These are phyloP conservation scores for Hebeloma cylindrosporum DNA, from an alignment of 768 basidiomycete genomes.

Conservation along the genomic window DNA sequence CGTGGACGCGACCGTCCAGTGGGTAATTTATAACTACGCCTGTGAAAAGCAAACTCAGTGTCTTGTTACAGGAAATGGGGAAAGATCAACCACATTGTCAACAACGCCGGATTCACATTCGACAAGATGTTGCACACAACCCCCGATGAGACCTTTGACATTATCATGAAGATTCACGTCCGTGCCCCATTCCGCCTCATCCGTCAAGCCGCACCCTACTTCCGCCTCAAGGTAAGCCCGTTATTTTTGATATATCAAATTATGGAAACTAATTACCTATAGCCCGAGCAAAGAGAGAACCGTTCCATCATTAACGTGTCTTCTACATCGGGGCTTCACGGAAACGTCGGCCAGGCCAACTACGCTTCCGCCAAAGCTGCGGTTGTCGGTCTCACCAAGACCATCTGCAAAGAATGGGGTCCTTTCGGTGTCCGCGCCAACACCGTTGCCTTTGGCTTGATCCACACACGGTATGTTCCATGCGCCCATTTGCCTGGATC, in stretches of 20 bases:
- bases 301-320: slow-evolving; percentile 82
- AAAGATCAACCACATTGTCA: slow-evolving; percentile 84
- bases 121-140: slow-evolving; percentile 90
- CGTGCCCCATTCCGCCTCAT: slow-evolving; percentile 85
- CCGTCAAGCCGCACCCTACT: slow-evolving; percentile 80
- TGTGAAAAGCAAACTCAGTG: not conserved
- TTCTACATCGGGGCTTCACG: slow-evolving; percentile 80
- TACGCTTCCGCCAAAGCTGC: slow-evolving; percentile 81
- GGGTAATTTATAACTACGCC: slow-evolving; percentile 26
- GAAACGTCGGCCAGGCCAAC: slow-evolving; percentile 84
- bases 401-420: slow-evolving; percentile 88
- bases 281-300: slow-evolving; percentile 61
- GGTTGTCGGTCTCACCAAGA: slow-evolving; percentile 79
- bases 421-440: slow-evolving; percentile 80
- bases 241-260: slow-evolving; percentile 4
- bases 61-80: slow-evolving; percentile 60
- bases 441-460: slow-evolving; percentile 74
- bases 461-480: slow-evolving; percentile 66
- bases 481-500: not conserved
- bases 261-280: slow-evolving; percentile 2
- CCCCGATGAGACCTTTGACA: slow-evolving; percentile 77
- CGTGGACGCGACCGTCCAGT: slow-evolving; percentile 75
- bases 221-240: slow-evolving; percentile 64
- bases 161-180: slow-evolving; percentile 84
- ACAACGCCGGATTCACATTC: slow-evolving; percentile 81